Base-by-base conservation (phyloP, 2,329 filamentous ascomycete genomes). In the Cladophialophora carrionii region DNA sequence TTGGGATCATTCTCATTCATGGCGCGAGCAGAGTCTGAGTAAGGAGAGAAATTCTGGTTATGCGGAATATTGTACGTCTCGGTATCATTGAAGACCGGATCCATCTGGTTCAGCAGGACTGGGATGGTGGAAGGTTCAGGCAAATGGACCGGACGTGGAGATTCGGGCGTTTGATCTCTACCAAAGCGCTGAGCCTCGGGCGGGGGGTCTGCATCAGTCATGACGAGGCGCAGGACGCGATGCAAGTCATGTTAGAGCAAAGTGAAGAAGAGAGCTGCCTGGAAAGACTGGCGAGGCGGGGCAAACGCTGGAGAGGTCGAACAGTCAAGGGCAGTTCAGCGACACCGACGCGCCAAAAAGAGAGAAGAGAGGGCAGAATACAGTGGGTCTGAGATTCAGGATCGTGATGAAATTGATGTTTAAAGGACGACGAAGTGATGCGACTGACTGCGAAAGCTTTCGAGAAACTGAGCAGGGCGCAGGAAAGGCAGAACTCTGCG, bases 101-200 rank as follows among this genome's bases (percentile, higher is more conserved):
- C 88, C 84, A 87, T 90, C 78, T 90, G 87, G 74, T 88, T 87
- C 74, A 87, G 84, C 73, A 90, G 81, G 61, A 91, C 84, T 64
- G 88, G 87, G 65, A 90, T 89, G 71, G 86, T 88, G 71, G 86
- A 83, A 60, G 88, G 87, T 76, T 88, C 85, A 70, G 88, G 84
- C 70, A 88, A 81, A 77, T 90, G 87, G 72, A 90, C 78, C 71
- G 88, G 88, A 72, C 88, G 87, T 73, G 89, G 89, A 75, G 87
- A 90, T 74, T 89, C 85, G 69, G 89, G 88, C 74, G 87, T 89
- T 73, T 89, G 79, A 70, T 84, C 84, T 78, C 86, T 86, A 74
- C 84, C 85, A 75, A 87, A 85, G 76, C 88, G 84, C 61, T 70
- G 71, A 17, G 70, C 70, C 62, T 72, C 70, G 56, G 63, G 60